These are phyloP conservation scores for Candida argentea DNA, from an alignment of 805 yeast genomes.

Conservation along the genomic window DNA sequence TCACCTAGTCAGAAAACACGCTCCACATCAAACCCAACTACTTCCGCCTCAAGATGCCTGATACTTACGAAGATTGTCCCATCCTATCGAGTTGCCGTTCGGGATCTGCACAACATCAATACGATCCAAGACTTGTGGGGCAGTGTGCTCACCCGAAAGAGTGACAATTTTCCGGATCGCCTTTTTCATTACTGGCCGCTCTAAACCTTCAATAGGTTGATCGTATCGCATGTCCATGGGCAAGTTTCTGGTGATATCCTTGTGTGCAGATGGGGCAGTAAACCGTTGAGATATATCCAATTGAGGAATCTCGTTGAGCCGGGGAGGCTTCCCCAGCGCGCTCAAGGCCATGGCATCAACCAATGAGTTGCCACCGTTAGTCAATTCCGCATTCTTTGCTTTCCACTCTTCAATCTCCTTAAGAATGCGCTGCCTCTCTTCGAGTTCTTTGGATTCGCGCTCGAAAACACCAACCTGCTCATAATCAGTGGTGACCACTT, in stretches of 20 bases:
- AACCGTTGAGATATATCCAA: constrained; percentile 17
- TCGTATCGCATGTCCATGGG: constrained; percentile 17
- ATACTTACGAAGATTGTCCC: constrained; percentile 34
- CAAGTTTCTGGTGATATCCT: constrained; percentile 20
- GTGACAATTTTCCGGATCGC: constrained; percentile 24
- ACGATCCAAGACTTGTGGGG: constrained; percentile 25
- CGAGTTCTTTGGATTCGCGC: constrained; percentile 8
- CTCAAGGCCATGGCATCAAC: constrained; percentile 6
- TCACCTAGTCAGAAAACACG: too few species aligned
- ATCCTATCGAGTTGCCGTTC: constrained; percentile 31
- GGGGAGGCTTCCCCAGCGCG: constrained; percentile 10
- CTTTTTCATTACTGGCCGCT: constrained; percentile 15
- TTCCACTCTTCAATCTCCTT: constrained; percentile 8
- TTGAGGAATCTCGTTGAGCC: constrained; percentile 10
- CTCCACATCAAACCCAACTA: too few species aligned
- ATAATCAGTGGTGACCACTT: constrained; percentile 28
- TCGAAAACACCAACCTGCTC: constrained; percentile 20
- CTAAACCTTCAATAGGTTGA: constrained; percentile 4
- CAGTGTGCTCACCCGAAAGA: constrained; percentile 18
- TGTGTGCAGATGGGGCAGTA: constrained; percentile 22
- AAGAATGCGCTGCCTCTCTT: constrained; percentile 6
- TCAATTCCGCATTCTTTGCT: constrained; percentile 2
- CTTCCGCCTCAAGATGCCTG: too few species aligned
- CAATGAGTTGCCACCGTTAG: constrained; percentile 5
- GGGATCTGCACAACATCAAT: constrained; percentile 33